phyloP scores from a whole-genome alignment of 2,329 filamentous ascomycete genomes.

The Cercospora sp. region DNA sequence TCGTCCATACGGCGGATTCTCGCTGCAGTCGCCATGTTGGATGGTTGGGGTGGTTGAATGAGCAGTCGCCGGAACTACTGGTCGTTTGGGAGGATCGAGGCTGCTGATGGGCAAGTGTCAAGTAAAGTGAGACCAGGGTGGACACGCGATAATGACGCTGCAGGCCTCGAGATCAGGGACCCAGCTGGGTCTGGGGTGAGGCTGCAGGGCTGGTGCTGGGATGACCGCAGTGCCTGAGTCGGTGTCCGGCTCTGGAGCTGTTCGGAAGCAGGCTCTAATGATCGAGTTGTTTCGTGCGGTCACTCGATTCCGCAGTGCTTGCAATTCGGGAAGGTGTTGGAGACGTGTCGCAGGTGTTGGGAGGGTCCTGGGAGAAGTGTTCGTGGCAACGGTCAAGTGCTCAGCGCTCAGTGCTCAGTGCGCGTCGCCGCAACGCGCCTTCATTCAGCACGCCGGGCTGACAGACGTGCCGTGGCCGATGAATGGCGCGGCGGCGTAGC shows the following conservation, averaged over 20 bases:
- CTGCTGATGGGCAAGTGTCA: neutral
- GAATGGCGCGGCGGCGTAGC: neutral
- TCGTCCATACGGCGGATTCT: conserved; percentile 25
- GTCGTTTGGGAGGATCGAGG: neutral
- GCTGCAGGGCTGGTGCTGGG: conserved; percentile 17
- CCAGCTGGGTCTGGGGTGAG: conserved; percentile 12
- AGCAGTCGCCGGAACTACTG: neutral
- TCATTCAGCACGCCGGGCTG: neutral
- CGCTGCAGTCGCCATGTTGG: conserved; percentile 19
- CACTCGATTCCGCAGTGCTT: neutral
- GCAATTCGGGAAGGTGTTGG: neutral
- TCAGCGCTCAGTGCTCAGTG: neutral
- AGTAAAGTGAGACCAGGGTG: conserved; percentile 8
- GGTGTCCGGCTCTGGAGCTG: neutral
- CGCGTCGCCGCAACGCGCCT: neutral
- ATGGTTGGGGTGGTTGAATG: neutral
- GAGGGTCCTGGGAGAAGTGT: neutral
- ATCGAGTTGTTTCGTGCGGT: conserved; percentile 8
- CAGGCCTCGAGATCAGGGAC: conserved; percentile 25
- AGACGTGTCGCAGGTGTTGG: neutral
- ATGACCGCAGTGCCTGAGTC: conserved; percentile 13
- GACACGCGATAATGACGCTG: conserved; percentile 28
- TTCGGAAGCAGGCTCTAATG: conserved; percentile 5
- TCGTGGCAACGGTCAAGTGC: neutral
- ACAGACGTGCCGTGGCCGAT: neutral